These are phyloP conservation scores for Yamadazyma tumulicola DNA, from an alignment of 805 yeast species.

Conservation along the genomic window DNA sequence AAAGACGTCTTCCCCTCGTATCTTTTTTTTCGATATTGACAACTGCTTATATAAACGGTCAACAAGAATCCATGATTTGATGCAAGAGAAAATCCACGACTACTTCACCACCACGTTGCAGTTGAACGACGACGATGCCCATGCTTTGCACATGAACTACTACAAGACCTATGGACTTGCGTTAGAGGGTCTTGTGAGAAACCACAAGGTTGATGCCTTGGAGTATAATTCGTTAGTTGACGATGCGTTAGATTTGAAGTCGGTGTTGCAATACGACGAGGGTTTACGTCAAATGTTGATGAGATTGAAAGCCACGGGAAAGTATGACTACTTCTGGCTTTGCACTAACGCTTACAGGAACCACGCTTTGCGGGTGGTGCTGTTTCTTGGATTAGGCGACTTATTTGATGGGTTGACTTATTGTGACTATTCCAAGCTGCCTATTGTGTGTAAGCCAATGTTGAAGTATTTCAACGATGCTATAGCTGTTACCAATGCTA, in stretches of 20 bases:
- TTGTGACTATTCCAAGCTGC: conserved; percentile 76
- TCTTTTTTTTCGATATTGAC: conserved; percentile 89
- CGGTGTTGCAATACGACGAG: conserved; percentile 64
- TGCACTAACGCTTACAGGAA: conserved; percentile 92
- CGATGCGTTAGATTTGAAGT: conserved; percentile 84
- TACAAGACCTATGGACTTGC: conserved; percentile 90
- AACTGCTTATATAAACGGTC: conserved; percentile 82
- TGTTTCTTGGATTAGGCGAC: conserved; percentile 84
- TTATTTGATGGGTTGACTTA: conserved; percentile 89
- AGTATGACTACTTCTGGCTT: conserved; percentile 78
- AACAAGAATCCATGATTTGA: conserved; percentile 73
- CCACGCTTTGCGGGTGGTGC: conserved; percentile 80
- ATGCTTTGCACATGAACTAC: conserved; percentile 63
- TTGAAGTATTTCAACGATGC: conserved; percentile 59
- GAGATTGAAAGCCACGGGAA: conserved; percentile 37
- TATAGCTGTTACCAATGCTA: conserved; percentile 49
- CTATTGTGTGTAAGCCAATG: conserved; percentile 90
- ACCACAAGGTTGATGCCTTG: conserved; percentile 76
- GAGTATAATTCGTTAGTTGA: conserved; percentile 88
- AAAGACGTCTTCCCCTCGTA: conserved; percentile 16
- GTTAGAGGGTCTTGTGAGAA: conserved; percentile 76
- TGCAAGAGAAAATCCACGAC: conserved; percentile 81
- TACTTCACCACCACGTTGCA: conserved; percentile 67
- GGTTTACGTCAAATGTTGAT: conserved; percentile 51
- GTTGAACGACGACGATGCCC: conserved; percentile 71